Evolutionary conservation across 2,329 filamentous ascomycete genomes (phyloP).

Genomic region (Aspergillus udagawae): DNA sequence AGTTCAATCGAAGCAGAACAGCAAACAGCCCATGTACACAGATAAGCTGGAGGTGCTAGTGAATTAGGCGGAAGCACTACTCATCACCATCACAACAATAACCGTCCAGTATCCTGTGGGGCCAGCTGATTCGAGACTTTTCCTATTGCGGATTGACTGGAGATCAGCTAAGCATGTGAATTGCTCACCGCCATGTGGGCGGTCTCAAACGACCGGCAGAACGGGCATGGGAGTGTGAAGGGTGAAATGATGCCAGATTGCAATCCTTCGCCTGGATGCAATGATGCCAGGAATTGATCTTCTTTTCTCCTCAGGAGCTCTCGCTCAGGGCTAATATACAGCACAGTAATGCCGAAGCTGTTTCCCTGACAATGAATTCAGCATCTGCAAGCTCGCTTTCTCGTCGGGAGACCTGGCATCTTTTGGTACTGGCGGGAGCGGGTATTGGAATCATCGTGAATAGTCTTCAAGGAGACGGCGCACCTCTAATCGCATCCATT

Average conservation of each 20-base stretch:
- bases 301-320: neutral
- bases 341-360: conserved; percentile 4
- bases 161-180: neutral
- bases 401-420: conserved; percentile 52
- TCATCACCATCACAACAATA: conserved; percentile 2
- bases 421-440: conserved; percentile 62
- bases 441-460: conserved; percentile 71
- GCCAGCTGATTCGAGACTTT: neutral
- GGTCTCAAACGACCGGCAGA: conserved; percentile 22
- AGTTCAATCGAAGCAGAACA: neutral
- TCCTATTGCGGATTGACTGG: conserved; percentile 15
- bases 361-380: conserved; percentile 27
- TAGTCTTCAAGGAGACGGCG: conserved; percentile 78
- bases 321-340: neutral
- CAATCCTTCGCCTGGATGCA: conserved; percentile 6
- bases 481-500: conserved; percentile 82
- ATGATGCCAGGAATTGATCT: neutral
- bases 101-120: neutral
- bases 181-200: conserved; percentile 19
- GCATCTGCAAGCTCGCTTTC: conserved; percentile 39
- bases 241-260: conserved; percentile 30
- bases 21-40: conserved; percentile 5
- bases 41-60: conserved; percentile 8
- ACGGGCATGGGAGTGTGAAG: conserved; percentile 16
- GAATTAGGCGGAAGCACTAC: conserved; percentile 6